Base-by-base conservation (phyloP, 1,139 yeast species). In the Scheffersomyces lignicola region DNA sequence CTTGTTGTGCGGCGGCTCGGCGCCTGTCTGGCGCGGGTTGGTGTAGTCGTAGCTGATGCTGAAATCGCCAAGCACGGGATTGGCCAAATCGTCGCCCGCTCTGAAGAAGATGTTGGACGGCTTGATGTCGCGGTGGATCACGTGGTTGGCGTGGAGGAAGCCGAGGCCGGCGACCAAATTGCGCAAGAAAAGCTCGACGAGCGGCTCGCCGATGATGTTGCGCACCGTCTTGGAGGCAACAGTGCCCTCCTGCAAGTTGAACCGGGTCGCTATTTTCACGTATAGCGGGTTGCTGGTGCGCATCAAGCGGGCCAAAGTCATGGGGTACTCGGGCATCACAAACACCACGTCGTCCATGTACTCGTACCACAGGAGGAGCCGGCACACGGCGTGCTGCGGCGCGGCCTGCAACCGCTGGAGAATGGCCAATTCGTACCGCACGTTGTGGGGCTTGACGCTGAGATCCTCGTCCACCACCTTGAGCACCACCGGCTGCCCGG, bases 71-170 rank as follows among this genome's bases (percentile, higher is more conserved):
- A 84, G 54, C 1, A 78, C 65, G 1, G 73, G 70, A 1, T 75
- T 63, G 8, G 8, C 23, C n/a, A 8, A 8, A 9, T 20, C 23
- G 7, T 48, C 51, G 2, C 57, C 51, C 5, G 51, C 48, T 3
- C 51, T 49, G 47, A 86, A 73, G 56, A 87, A 58, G 26, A 90
- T 71, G 51, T 90, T 90, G 13, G 78, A 78, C 0, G 95, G 95
- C 56, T 90, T 90, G 36, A 90, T 61, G 56, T 90, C 97, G 31
- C 97, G 71, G 54, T 90, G 97, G 11, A 90, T 88, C n/a, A 90
- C 73, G 0, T 80, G 80, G 0, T 54, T 44, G 39, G 82, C 29
- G 35, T 65, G 72, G 14, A 66, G 39, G 37, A 51, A 61, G 22
- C 33, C 29, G 11, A 65, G 45, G 1, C 58, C 57, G 11, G 37